These are phyloP conservation scores for Fusarium torulosum DNA, from an alignment of 2,329 filamentous ascomycete species.

Conservation along the genomic window DNA sequence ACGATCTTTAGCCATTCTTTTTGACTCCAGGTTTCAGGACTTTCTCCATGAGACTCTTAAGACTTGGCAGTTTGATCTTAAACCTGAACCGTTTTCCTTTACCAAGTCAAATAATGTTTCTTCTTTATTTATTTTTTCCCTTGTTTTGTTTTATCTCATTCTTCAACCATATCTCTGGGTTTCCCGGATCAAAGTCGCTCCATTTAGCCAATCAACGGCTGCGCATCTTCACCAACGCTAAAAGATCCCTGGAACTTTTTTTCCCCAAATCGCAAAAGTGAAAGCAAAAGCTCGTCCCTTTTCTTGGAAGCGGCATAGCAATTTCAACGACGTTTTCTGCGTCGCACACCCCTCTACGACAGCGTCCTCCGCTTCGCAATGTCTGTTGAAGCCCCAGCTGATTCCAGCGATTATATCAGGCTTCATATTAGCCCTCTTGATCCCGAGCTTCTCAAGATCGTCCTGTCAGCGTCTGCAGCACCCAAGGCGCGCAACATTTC, in stretches of 20 bases:
- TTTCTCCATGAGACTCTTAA: conserved; percentile 2
- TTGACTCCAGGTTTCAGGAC: conserved; percentile 16
- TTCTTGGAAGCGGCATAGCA: conserved; percentile 17
- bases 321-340: conserved; percentile 28
- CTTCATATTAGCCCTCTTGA: conserved; percentile 92
- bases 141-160: conserved; percentile 9
- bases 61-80: conserved; percentile 6
- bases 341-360: conserved; percentile 38
- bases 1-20: conserved; percentile 30
- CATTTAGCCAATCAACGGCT: conserved; percentile 42
- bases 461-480: conserved; percentile 77
- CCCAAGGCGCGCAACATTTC: conserved; percentile 82
- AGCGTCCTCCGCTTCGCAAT: conserved; percentile 41
- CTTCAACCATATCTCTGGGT: background rate
- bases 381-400: conserved; percentile 40
- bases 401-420: conserved; percentile 50
- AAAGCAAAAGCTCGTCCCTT: conserved; percentile 34
- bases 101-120: conserved; percentile 12
- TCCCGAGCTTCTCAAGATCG: conserved; percentile 76
- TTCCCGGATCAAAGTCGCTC: conserved; percentile 47
- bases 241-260: conserved; percentile 43
- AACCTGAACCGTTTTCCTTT: background rate
- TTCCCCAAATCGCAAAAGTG: conserved; percentile 14
- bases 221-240: background rate
- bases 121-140: background rate